A percentile compares a stretch with the other conserved stretches of the same genome.
phyloP scores from a whole-genome alignment of 140 eudicot species.

The Artemisia princeps region DNA sequence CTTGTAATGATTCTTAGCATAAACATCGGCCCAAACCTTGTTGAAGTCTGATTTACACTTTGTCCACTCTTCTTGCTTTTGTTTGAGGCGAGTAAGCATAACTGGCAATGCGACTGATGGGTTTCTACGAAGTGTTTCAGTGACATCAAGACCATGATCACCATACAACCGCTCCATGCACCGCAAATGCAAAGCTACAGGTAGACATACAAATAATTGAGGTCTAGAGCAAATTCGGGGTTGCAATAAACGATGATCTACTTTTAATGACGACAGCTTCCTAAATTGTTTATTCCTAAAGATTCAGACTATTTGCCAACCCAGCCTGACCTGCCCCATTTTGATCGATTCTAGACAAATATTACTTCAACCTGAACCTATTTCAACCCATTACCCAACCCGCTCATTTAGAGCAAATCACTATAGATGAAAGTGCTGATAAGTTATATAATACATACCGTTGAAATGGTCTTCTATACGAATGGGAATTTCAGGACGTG shows the following conservation, averaged over 20 bases:
- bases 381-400: neutral
- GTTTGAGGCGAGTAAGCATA: constrained; percentile 78
- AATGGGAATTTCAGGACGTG: constrained; percentile 47
- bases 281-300: too few relatives aligned
- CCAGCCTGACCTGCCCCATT: too few relatives aligned
- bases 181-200: constrained; percentile 66
- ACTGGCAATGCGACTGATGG: constrained; percentile 72
- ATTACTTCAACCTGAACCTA: neutral
- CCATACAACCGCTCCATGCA: constrained; percentile 96
- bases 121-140: constrained; percentile 77
- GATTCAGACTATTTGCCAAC: too few relatives aligned
- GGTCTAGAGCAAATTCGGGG: neutral
- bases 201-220: constrained; percentile 5
- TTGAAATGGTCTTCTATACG: constrained; percentile 76
- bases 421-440: neutral
- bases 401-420: neutral
- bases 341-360: too few relatives aligned
- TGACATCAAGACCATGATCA: constrained; percentile 96
- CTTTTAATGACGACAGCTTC: too few relatives aligned
- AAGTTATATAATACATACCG: constrained; percentile 35
- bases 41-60: constrained; percentile 80
- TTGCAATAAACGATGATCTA: too few relatives aligned
- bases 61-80: constrained; percentile 93
- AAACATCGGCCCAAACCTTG: constrained; percentile 96
- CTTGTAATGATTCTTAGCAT: constrained; percentile 89